These are phyloP conservation scores for Ascomycota sp. DNA, from an alignment of 2,329 filamentous ascomycete species.

Conservation along the genomic window DNA sequence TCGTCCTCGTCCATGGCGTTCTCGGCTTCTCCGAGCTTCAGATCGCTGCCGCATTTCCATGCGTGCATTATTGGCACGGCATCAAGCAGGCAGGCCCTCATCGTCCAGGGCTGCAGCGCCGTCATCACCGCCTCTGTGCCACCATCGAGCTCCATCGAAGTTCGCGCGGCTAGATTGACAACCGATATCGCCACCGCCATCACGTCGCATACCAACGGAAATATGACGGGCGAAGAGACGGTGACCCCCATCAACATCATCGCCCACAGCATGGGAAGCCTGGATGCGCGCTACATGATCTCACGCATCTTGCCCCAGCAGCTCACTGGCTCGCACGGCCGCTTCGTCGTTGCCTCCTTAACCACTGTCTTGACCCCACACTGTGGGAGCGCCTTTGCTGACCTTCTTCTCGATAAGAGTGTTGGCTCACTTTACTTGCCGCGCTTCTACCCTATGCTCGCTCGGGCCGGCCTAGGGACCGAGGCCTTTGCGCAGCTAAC, in stretches of 20 bases:
- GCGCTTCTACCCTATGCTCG: constrained; percentile 31
- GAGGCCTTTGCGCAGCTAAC: constrained; percentile 42
- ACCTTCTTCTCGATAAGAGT: constrained; percentile 24
- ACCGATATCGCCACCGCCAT: constrained; percentile 23
- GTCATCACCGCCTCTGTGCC: constrained; percentile 43
- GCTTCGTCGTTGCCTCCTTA: constrained; percentile 27
- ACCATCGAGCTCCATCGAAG: constrained; percentile 37
- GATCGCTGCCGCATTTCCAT: constrained; percentile 28
- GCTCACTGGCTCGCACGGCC: constrained; percentile 8
- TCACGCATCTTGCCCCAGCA: constrained; percentile 26
- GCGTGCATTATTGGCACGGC: constrained; percentile 44
- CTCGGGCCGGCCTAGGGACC: constrained; percentile 32
- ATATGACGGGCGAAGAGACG: too few relatives aligned
- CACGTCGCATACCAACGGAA: constrained; percentile 3
- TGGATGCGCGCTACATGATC: constrained; percentile 47
- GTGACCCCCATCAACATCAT: constrained; percentile 59
- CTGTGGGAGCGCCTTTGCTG: constrained; percentile 33
- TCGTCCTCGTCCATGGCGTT: constrained; percentile 45
- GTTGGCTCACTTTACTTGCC: constrained; percentile 27
- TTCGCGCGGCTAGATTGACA: constrained; percentile 36
- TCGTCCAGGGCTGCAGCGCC: constrained; percentile 24
- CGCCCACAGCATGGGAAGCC: constrained; percentile 47
- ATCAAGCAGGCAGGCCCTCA: constrained; percentile 38
- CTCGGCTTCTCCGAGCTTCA: constrained; percentile 40
- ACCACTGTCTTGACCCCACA: constrained; percentile 36